Evolutionary conservation across 768 basidiomycete species (phyloP), one percentile per base, ranked within the genome.

Genomic region (Leccinum boreale): DNA sequence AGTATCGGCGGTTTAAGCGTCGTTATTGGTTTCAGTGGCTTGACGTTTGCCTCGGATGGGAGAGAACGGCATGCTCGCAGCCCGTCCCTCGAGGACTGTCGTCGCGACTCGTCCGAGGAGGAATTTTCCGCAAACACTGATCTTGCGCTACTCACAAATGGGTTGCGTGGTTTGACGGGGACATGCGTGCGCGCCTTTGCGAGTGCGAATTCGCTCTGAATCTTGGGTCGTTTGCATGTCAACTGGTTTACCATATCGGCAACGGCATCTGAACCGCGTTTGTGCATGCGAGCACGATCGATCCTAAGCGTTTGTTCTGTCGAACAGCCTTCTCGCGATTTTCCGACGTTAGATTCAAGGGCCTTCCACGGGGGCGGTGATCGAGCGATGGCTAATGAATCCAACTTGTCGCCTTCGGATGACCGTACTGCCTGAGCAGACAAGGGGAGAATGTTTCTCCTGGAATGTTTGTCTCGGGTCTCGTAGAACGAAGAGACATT

Each of bases 21-120:
- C 9, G 71, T 74, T 52, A 72, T 72, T 15, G 69, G 73, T 55
- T 63, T 71, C 59, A 72, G 52, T 8, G 60, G 59, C 17, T 67
- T 72, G 29, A 4, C 0, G 14, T 26, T 33, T 28, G 33, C 44
- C 21, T 53, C 50, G 15, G 55, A 50, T 6, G 61, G 57, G n/a
- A 62, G 57, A 26, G 60, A 62, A 52, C 47, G 56, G 24, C 21
- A 58, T 29, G 14, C 3, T 29, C 60, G 66, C 28, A 57, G 15
- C 45, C 14, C 21, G 50, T 42, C 50, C 10, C 33, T 48, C 5
- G 31, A 24, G 17, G 53, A 39, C 19, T 49, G 56, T 1, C 42
- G 59, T 15, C 24, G 55, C 5, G 33, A 26, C 23, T 45, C 26
- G n/a, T 48, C 44, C 35, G 50, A 44, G 9, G 29, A 47, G 14